Evolutionary conservation across 2,329 filamentous ascomycete genomes (phyloP).

Genomic region (Thelonectria rubi): DNA sequence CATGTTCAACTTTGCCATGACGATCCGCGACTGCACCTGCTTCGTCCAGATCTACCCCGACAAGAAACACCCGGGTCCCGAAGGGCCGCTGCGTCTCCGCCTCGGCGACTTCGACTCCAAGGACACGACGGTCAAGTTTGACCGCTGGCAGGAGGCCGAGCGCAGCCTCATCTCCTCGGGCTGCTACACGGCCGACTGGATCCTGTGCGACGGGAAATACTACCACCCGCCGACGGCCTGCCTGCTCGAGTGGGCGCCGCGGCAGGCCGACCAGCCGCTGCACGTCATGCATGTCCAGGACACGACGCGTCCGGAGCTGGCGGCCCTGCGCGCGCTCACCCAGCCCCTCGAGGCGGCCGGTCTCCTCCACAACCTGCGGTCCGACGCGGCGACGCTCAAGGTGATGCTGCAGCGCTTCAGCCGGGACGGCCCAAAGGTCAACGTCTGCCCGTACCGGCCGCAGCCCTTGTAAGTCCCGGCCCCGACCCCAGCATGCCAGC

Average conservation of each 20-base stretch:
- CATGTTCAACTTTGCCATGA: slow-evolving; percentile 77
- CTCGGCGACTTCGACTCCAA: slow-evolving; percentile 84
- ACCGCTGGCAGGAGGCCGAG: slow-evolving; percentile 75
- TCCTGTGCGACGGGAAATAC: slow-evolving; percentile 46
- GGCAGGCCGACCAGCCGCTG: slow-evolving; percentile 28
- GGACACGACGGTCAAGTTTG: slow-evolving; percentile 70
- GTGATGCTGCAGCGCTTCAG: slow-evolving; percentile 37
- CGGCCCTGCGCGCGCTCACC: slow-evolving; percentile 22
- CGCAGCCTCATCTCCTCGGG: slow-evolving; percentile 69
- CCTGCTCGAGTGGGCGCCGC: slow-evolving; percentile 44
- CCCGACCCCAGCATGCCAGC: slow-evolving; percentile 25
- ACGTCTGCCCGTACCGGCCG: slow-evolving; percentile 39
- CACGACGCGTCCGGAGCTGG: slow-evolving; percentile 31
- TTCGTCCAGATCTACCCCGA: slow-evolving; percentile 67
- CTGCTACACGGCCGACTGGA: slow-evolving; percentile 68
- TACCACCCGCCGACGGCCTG: slow-evolving; percentile 51
- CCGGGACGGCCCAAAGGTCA: slow-evolving; percentile 36
- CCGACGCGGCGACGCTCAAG: slow-evolving; percentile 34
- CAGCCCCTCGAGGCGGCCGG: slow-evolving; percentile 8
- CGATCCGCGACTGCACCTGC: slow-evolving; percentile 80
- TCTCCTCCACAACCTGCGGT: slow-evolving; percentile 27
- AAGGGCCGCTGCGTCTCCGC: slow-evolving; percentile 60
- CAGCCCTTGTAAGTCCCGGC: slow-evolving; percentile 40
- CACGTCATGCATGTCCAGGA: slow-evolving; percentile 36
- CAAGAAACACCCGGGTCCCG: slow-evolving; percentile 26